Percentiles rank a stretch among this genome's conserved stretches.
phyloP scores from a whole-genome alignment of 2,329 filamentous ascomycete species.

The Sporothrix humicola region DNA sequence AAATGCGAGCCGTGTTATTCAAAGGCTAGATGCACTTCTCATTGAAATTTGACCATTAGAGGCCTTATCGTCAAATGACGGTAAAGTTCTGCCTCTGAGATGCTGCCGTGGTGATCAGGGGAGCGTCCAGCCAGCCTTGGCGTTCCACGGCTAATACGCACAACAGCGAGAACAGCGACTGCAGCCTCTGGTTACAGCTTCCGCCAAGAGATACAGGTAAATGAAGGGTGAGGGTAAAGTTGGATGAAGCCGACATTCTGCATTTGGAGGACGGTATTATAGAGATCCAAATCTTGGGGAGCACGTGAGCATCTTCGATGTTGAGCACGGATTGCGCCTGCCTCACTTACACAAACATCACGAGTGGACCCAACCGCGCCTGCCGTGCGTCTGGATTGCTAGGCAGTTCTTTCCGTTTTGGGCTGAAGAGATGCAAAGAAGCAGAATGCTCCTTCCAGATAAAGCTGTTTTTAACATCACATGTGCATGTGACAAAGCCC shows the following conservation, averaged over 20 bases:
- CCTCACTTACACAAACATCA: neutral
- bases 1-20: neutral
- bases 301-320: neutral
- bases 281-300: too few species aligned
- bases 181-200: neutral
- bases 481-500: too few species aligned
- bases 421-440: neutral
- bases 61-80: neutral
- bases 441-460: neutral
- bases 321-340: neutral
- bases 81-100: neutral
- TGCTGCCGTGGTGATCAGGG: conserved; percentile 24
- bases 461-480: too few species aligned
- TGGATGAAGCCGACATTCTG: neutral
- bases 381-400: neutral
- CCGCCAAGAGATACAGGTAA: neutral
- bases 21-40: too few species aligned
- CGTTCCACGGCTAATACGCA: conserved; percentile 24
- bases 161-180: neutral
- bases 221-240: conserved; percentile 27
- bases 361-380: neutral
- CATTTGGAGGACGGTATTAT: neutral
- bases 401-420: neutral
- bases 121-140: conserved; percentile 13
- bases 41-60: too few species aligned